Evolutionary conservation across 78 protist genomes (phyloP), one percentile per base, ranked within the genome.

Genomic region (Capsaspora owczarzaki): DNA sequence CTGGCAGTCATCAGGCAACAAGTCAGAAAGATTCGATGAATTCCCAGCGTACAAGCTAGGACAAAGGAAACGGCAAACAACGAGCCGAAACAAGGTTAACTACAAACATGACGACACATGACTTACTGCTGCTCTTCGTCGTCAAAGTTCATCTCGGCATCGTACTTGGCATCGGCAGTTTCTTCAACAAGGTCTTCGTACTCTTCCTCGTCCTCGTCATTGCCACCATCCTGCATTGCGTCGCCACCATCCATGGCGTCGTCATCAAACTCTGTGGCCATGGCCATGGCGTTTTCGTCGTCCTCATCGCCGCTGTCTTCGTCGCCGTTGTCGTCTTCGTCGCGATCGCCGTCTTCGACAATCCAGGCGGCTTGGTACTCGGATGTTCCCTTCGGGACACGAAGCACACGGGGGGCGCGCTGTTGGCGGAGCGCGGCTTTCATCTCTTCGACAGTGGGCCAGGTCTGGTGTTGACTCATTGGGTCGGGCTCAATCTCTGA

Each of bases 291-390:
- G 37, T 23, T 49, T 23, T 10, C 22, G 70, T 51, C 85, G 2
- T 4, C 44, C 19, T 53, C 81, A n/a, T 49, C 63, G 25, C n/a
- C 20, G 33, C 60, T 10, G 66, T 27, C 83, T 25, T 27, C 33
- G 35, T 0, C 74, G 41, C n/a, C 84, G 5, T 16, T 78, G 0
- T 31, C 82, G 51, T 42, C 78, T 0, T 78, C 86, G 1, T 61
- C 76, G 38, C 37, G 81, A 61, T 5, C 43, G 35, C 69, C 78
- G 12, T 19, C 75, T 63, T 85, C 89, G 19, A 81, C 49, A 42
- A 88, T 49, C 95, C 95, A 88, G 0, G 90, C 86, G 23, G 91
- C 95, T 47, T 56, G 78, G 56, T 91, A 90, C 37, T 23, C 29
- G 6, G 82, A 61, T 12, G 78, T 63, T 0, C 94, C 94, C 68